Base-by-base conservation (phyloP, 257 asterid species). In the Solanum bulbocastanum region DNA sequence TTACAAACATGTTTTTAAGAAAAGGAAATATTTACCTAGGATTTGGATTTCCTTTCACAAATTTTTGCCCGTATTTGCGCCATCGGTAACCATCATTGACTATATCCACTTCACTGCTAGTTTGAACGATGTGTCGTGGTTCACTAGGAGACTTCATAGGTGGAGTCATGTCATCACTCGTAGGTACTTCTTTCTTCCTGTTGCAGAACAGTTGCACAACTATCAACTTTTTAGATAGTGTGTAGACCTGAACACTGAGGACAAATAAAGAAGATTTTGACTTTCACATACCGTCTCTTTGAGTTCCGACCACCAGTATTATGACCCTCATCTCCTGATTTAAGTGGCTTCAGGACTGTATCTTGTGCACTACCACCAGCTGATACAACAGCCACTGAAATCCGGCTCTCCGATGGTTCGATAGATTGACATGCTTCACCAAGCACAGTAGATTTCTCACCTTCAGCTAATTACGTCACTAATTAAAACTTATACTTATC, bases 51-150 rank as follows among this genome's bases (percentile, higher is more conserved):
- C 99, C 98, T 92, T 96, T 96, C 30, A 96, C 98, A 89, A 96
- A 90, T 91, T 96, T 96, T 94, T 96, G 99, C 83, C 99, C 99
- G 39, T 96, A 96, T 90, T 96, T 96, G 89, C 99, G 98, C 99
- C 99, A 95, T 90, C 99, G 95, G 89, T 94, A 94, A 87, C 98
- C 98, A 91, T 96, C 99, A 89, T 94, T 93, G 73, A 95, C 91
- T 86, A 94, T 49, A 92, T 95, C 98, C 90, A 94, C 96, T 88
- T 91, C 97, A 85, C 98, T 96, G 90, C 88, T 85, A 85, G 96
- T 94, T 88, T 95, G 96, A 90, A 94, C 98, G 84, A 95, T 96
- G 83, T 92, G 93, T 23, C 95, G 92, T 15, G 91, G 88, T 88
- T 94, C 98, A 86, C 88, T 90, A 83, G 84, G 89, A 88, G 94